These are phyloP conservation scores for Xylaria sp. DNA, from an alignment of 2,329 filamentous ascomycete genomes.

Conservation along the genomic window DNA sequence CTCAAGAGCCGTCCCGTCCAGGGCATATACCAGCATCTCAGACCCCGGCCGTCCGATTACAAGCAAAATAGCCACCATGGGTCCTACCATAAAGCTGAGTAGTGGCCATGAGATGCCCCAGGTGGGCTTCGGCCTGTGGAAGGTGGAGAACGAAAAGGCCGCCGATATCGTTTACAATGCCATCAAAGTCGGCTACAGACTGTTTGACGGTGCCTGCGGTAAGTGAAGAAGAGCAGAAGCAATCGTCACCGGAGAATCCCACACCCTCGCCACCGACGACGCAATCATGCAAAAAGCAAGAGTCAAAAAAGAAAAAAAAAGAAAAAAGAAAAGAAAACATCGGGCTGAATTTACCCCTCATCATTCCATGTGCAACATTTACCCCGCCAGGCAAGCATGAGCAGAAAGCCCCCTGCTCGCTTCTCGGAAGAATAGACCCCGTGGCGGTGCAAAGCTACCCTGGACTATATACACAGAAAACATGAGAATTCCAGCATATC, in stretches of 20 bases:
- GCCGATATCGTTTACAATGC: conserved; percentile 83
- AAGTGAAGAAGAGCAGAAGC: conserved; percentile 47
- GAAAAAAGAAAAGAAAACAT: conserved; percentile 4
- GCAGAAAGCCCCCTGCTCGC: conserved; percentile 28
- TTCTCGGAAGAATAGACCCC: conserved; percentile 30
- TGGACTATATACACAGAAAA: not conserved
- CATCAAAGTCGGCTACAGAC: conserved; percentile 71
- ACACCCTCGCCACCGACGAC: not conserved
- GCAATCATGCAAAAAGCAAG: not conserved
- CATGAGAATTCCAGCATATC: not conserved
- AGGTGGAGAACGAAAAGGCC: conserved; percentile 78
- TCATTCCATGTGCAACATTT: conserved; percentile 10
- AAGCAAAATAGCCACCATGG: conserved; percentile 36
- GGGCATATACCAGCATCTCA: conserved; percentile 5
- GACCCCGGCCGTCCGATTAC: not conserved
- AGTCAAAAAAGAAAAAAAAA: not conserved
- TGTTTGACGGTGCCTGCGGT: conserved; percentile 71
- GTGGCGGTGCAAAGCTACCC: conserved; percentile 23
- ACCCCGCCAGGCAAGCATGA: conserved; percentile 32
- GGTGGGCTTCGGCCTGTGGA: conserved; percentile 85
- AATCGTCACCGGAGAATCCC: not conserved
- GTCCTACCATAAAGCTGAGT: conserved; percentile 69
- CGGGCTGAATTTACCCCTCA: conserved; percentile 22
- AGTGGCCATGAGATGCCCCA: conserved; percentile 77
- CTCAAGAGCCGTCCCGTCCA: not conserved